A percentile compares a stretch with the other conserved stretches of the same genome.
Evolutionary conservation across 2,329 filamentous ascomycete genomes (phyloP).

Genomic region (Colletotrichum somersetense): DNA sequence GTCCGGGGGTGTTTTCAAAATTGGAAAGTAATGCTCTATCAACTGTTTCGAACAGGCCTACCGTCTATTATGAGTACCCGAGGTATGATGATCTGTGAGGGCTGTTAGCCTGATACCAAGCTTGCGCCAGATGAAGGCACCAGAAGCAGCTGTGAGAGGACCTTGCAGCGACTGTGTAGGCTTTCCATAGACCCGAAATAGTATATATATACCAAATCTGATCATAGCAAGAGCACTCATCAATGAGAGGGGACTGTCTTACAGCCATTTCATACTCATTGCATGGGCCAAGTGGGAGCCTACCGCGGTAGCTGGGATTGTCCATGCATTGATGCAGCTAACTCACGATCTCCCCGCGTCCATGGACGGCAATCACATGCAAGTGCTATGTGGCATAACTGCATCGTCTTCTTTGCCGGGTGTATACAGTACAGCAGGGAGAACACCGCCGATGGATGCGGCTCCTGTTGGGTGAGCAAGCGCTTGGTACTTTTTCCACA

Average conservation of each 20-base stretch:
- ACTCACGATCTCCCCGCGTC: not conserved
- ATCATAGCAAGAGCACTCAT: not conserved
- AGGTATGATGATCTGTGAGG: no score
- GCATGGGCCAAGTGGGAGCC: not conserved
- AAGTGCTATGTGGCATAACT: not conserved
- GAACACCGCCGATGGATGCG: not conserved
- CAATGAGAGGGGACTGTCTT: not conserved
- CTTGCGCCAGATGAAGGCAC: not conserved
- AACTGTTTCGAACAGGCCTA: not conserved
- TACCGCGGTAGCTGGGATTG: not conserved
- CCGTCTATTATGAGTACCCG: not conserved
- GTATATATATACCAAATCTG: not conserved
- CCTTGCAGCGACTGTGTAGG: not conserved
- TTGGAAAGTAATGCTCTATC: not conserved
- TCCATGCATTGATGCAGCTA: not conserved
- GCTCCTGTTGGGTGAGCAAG: not conserved
- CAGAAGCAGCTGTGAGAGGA: not conserved
- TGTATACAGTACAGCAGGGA: not conserved
- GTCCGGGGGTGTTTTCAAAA: not conserved
- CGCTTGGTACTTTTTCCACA: not conserved
- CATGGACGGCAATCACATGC: not conserved
- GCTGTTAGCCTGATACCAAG: no score
- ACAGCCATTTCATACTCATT: not conserved
- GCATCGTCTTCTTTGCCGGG: not conserved
- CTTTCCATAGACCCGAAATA: not conserved